Percentiles rank a stretch among this genome's conserved stretches.
phyloP scores from a whole-genome alignment of 2,329 filamentous ascomycete genomes.

The Diplocarpon rosae region DNA sequence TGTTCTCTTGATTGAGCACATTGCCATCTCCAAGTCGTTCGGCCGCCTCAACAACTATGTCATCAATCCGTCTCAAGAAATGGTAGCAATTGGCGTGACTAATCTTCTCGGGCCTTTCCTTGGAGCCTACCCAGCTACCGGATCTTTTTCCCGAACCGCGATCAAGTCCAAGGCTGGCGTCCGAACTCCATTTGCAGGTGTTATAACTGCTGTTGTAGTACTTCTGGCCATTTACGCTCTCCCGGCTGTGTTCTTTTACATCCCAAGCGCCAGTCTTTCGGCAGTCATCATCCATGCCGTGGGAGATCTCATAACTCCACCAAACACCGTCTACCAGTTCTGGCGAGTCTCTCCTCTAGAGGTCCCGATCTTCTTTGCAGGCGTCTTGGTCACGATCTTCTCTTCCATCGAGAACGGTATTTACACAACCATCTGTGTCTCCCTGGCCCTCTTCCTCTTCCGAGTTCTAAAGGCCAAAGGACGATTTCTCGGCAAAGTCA shows the following conservation, averaged over 20 bases:
- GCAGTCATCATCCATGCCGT: constrained; percentile 96
- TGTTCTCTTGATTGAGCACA: constrained; percentile 93
- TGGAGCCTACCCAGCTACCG: constrained; percentile 83
- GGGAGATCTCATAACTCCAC: constrained; percentile 80
- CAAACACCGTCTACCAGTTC: constrained; percentile 87
- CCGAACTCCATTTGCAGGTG: constrained; percentile 77
- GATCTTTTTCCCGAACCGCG: constrained; percentile 90
- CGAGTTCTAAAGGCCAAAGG: constrained; percentile 75
- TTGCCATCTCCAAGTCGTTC: constrained; percentile 94
- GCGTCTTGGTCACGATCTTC: constrained; percentile 85
- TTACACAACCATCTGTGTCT: constrained; percentile 73
- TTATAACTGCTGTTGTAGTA: constrained; percentile 78
- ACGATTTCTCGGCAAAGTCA: constrained; percentile 71
- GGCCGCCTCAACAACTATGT: constrained; percentile 92
- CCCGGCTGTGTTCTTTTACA: constrained; percentile 85
- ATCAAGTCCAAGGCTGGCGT: constrained; percentile 97
- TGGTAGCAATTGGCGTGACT: constrained; percentile 85
- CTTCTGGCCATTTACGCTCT: constrained; percentile 84
- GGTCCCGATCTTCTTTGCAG: constrained; percentile 83
- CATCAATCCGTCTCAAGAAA: constrained; percentile 90
- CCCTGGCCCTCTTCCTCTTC: constrained; percentile 68
- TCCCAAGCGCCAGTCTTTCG: constrained; percentile 67
- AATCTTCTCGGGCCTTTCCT: constrained; percentile 88
- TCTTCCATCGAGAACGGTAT: constrained; percentile 83
- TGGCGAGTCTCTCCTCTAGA: constrained; percentile 89